Base-by-base conservation (phyloP, 192 early-diverging fungal genomes). In the Nowakowskiella sp. region DNA sequence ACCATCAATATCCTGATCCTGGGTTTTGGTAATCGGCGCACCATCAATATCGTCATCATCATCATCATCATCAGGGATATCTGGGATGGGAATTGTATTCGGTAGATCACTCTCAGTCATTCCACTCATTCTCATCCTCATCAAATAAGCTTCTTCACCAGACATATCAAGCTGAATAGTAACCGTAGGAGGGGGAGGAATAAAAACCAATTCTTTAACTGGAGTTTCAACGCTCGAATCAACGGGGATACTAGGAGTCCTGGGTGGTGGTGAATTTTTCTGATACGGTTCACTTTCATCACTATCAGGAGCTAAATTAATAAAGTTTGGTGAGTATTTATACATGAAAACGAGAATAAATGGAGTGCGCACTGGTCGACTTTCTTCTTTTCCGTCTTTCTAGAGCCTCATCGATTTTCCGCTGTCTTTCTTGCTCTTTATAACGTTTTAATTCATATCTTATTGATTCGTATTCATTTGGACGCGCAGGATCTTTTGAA, bases 391-490 rank as follows among this genome's bases (percentile, higher is more conserved):
- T n/a, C n/a, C 26, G 31, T 8, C 10, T 16, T 24, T 44, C 30
- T 4, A 39, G n/a, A 47, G 58, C 52, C 50, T 55, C 32, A 26
- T 34, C 47, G 25, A 49, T 53, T 28, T 47, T 42, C 47, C 60
- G 50, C 48, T 58, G 53, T 28, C 49, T 47, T 36, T 62, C 62
- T 42, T 67, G 59, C 44, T 76, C 62, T n/a, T 59, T 56, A 32
- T 64, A 56, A 29, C 64, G 66, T 47, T 70, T 76, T 22, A 64
- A 56, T 51, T 87, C 82, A 4, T 63, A 56, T 55, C 86, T 87
- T 36, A 76, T 82, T 28, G 71, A 66, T 26, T 85, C 80, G 61
- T 75, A 88, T 42, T 88, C 86, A 45, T 86, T 88, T 3, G 86
- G 86, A 45, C 75, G 53, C 1, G 70, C 51, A 28, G 85, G 81